phyloP scores from a whole-genome alignment of 179 eudicot genomes.

The Amaranthus tricolor region DNA sequence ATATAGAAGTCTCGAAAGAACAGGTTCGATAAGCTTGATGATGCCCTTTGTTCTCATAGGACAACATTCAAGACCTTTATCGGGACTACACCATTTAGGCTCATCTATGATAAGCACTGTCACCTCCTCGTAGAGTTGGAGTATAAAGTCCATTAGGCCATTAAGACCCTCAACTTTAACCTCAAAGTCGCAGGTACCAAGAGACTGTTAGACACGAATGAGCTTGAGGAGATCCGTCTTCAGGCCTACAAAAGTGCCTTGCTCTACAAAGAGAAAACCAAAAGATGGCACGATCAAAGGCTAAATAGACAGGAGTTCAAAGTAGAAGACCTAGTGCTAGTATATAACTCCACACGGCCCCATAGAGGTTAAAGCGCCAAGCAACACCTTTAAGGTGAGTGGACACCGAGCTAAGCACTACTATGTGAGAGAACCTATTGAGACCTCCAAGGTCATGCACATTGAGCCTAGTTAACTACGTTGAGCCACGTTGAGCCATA shows the following conservation, averaged over 20 bases:
- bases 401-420: too few species aligned
- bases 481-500: too few species aligned
- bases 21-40: background rate
- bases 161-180: background rate
- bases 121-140: slow-evolving; percentile 3
- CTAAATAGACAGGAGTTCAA: background rate
- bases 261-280: background rate
- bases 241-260: background rate
- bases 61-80: slow-evolving; percentile 3
- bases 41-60: background rate
- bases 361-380: too few species aligned
- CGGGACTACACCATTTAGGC: background rate
- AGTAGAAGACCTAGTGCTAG: background rate
- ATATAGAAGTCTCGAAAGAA: background rate
- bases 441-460: too few species aligned
- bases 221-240: background rate
- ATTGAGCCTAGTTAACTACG: too few species aligned
- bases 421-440: too few species aligned
- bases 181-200: background rate
- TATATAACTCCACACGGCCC: background rate
- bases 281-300: too few species aligned
- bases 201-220: background rate
- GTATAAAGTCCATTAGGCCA: background rate
- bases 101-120: background rate
- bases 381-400: too few species aligned